Base-by-base conservation (phyloP, 805 yeast species). In the Metschnikowia bowlesiae region DNA sequence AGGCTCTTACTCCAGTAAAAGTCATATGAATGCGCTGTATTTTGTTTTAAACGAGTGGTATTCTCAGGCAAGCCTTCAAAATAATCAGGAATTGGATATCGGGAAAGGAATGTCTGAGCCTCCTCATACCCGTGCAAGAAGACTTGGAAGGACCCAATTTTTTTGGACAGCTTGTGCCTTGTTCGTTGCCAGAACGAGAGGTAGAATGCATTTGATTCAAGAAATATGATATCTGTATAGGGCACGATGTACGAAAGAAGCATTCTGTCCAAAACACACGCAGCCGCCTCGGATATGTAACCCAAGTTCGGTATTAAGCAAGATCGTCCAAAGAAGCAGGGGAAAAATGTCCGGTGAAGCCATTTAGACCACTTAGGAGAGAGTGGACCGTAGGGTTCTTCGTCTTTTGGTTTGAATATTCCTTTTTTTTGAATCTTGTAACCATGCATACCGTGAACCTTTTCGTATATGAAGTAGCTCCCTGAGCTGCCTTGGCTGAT, bases 281-380 rank as follows among this genome's bases (percentile, higher is more conserved):
- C 89, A 0, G 88, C 89, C 11, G 85, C 79, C 61, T 85, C 91
- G 51, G 87, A 79, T 14, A 85, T 75, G 61, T 85, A 85, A 0
- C 89, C 90, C 37, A 82, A 71, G 62, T 85, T 85, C 1, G 89
- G 89, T 29, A 85, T 83, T 45, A 85, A 65, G 62, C 90, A 85
- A 32, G 85, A 77, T 47, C 91, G 64, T 4, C 91, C 90, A 66
- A 85, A 85, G 61, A 84, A 85, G 57, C 89, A 85, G 2, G 91
- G 91, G 50, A 85, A 85, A 53, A 85, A 74, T 29, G 84, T 85
- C 56, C 90, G 64, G 61, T 85, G 90, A 3, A 84, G 62, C 90
- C 91, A 85, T 65, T 85, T 85, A 1, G 87, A 79, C 89, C 90
- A 83, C 62, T 85, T 85, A 1, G 91, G 90, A 4, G 87, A 81